Evolutionary conservation across 768 basidiomycete species (phyloP).

Genomic region (Phanerochaete sordida): DNA sequence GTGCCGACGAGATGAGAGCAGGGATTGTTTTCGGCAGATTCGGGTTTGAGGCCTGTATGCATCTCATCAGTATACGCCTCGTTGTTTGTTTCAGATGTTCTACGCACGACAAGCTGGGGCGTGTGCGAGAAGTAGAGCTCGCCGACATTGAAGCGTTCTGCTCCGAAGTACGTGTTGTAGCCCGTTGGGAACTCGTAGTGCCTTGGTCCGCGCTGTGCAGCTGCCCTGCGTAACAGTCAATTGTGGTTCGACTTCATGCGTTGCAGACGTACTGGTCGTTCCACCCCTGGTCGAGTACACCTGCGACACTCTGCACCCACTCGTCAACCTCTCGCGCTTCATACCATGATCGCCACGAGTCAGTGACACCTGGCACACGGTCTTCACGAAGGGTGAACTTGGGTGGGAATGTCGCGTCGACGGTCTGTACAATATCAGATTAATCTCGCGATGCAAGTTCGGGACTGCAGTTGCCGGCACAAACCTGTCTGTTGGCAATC

Average conservation of each 20-base stretch:
- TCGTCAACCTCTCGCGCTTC: constrained; percentile 85
- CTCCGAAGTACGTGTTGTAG: constrained; percentile 77
- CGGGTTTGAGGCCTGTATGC: constrained; percentile 47
- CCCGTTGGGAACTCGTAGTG: constrained; percentile 97
- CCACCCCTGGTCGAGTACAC: constrained; percentile 84
- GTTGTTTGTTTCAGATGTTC: background rate
- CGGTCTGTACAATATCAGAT: constrained; percentile 45
- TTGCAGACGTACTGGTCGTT: constrained; percentile 69
- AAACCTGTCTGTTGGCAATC: constrained; percentile 74
- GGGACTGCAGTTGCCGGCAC: constrained; percentile 1
- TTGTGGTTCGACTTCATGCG: background rate
- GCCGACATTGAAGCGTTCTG: constrained; percentile 78
- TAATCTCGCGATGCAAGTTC: constrained; percentile 9
- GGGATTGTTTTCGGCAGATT: constrained; percentile 75
- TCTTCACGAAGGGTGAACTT: constrained; percentile 74
- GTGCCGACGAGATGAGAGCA: constrained; percentile 69
- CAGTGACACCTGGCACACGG: constrained; percentile 65
- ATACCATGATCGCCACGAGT: constrained; percentile 79
- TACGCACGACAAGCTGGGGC: constrained; percentile 26
- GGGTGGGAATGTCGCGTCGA: constrained; percentile 64
- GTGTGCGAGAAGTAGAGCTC: constrained; percentile 88
- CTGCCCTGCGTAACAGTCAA: constrained; percentile 41
- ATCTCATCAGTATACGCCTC: background rate
- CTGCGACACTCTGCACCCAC: constrained; percentile 87
- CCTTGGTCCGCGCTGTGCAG: constrained; percentile 49